Conservation (phyloP, 2,329 filamentous ascomycete species). For the Alternaria conjuncta region DNA sequence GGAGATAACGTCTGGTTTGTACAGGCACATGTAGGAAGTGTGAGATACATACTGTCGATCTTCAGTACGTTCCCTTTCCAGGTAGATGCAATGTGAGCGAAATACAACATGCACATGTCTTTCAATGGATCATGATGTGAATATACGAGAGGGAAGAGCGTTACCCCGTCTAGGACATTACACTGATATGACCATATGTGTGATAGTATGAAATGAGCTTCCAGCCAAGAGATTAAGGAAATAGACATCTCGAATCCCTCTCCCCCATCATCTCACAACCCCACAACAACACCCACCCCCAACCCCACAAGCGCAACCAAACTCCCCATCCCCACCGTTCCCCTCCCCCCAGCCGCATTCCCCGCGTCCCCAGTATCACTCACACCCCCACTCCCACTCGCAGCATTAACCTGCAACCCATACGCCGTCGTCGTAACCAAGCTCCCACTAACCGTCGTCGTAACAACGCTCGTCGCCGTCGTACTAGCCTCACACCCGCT, state of each 20-base stretch:
- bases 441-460: conserved; percentile 34
- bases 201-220: neutral
- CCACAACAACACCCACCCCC: conserved; percentile 30
- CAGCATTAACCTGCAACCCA: conserved; percentile 44
- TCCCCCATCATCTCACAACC: conserved; percentile 20
- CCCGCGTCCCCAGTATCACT: neutral
- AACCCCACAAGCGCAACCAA: conserved; percentile 31
- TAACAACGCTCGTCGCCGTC: conserved; percentile 39
- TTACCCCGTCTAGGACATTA: neutral
- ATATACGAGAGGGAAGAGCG: neutral
- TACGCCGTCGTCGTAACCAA: conserved; percentile 32
- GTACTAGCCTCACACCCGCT: conserved; percentile 39
- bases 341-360: conserved; percentile 15
- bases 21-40: no score
- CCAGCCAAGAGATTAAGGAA: neutral
- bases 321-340: conserved; percentile 24
- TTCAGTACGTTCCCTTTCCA: neutral
- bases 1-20: neutral
- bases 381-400: conserved; percentile 13
- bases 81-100: neutral
- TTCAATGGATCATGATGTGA: neutral
- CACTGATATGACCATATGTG: neutral
- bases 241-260: neutral
- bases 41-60: neutral
- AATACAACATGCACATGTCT: neutral